These are phyloP conservation scores for Penicillium riverlandense DNA, from an alignment of 495 filamentous ascomycete genomes.

Conservation along the genomic window DNA sequence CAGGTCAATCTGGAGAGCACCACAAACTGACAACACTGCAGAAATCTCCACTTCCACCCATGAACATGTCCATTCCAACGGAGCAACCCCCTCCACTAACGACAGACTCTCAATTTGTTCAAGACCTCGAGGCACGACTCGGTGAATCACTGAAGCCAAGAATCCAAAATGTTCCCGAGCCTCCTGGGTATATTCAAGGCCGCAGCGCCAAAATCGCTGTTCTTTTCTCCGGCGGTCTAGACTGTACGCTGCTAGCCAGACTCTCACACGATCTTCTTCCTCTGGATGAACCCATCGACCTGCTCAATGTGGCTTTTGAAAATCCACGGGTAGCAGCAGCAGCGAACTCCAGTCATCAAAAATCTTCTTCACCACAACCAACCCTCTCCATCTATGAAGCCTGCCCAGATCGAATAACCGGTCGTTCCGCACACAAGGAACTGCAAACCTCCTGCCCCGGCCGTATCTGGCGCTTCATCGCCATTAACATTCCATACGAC, in stretches of 20 bases:
- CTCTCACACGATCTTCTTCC: slow-evolving; percentile 76
- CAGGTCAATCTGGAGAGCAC: slow-evolving; percentile 1
- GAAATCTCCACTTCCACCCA: slow-evolving; percentile 54
- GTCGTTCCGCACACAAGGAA: slow-evolving; percentile 66
- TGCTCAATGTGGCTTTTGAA: slow-evolving; percentile 95
- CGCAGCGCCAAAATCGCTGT: slow-evolving; percentile 57
- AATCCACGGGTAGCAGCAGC: slow-evolving; percentile 67
- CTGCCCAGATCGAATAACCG: slow-evolving; percentile 88
- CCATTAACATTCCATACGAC: slow-evolving; percentile 74
- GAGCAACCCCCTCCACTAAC: slow-evolving; percentile 29
- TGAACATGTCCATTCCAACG: slow-evolving; percentile 50
- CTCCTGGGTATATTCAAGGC: slow-evolving; percentile 25
- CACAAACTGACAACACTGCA: slow-evolving; percentile 1
- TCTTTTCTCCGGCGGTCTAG: slow-evolving; percentile 89
- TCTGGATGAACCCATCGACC: slow-evolving; percentile 60
- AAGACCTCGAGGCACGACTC: slow-evolving; percentile 50
- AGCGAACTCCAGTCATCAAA: slow-evolving; percentile 7
- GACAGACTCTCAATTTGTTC: slow-evolving; percentile 45
- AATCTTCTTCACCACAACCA: neutral
- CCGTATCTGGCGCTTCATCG: slow-evolving; percentile 72
- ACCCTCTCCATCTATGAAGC: slow-evolving; percentile 55
- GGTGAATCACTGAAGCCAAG: slow-evolving; percentile 57
- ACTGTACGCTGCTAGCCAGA: slow-evolving; percentile 83
- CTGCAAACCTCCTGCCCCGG: slow-evolving; percentile 62
- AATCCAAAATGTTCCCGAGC: slow-evolving; percentile 59